phyloP scores from a whole-genome alignment of 2,329 filamentous ascomycete genomes.

The Trichoderma atrobrunneum region DNA sequence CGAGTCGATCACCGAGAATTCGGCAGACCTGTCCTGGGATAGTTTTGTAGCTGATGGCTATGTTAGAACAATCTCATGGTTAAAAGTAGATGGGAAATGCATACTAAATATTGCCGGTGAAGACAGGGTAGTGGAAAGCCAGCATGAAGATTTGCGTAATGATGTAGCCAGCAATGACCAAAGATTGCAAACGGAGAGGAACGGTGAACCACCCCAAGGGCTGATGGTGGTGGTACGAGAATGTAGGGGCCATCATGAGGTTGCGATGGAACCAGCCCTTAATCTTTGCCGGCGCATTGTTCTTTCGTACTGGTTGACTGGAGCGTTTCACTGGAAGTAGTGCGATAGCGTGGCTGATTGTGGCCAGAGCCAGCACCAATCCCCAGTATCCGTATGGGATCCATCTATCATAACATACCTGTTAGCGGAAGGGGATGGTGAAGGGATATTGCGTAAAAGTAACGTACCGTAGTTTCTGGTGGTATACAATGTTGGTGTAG shows the following conservation, averaged over 20 bases:
- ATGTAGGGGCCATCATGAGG: constrained; percentile 21
- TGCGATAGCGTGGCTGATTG: constrained; percentile 16
- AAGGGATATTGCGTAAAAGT: neutral
- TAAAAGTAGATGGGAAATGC: constrained; percentile 3
- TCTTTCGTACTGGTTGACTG: neutral
- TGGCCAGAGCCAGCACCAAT: constrained; percentile 17
- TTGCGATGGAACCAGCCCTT: constrained; percentile 19
- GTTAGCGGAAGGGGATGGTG: neutral
- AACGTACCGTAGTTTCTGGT: neutral
- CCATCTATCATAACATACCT: constrained; percentile 2
- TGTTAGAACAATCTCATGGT: neutral
- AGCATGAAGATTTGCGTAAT: constrained; percentile 32
- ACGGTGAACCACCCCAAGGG: constrained; percentile 37
- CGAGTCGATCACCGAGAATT: constrained; percentile 57
- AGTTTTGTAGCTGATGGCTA: constrained; percentile 29
- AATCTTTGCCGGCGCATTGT: neutral
- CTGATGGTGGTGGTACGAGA: constrained; percentile 22
- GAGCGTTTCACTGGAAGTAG: constrained; percentile 11
- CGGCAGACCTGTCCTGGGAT: constrained; percentile 36
- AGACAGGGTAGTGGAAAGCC: constrained; percentile 30
- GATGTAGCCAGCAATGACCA: constrained; percentile 34
- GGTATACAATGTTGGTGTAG: constrained; percentile 7
- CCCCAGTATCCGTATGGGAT: constrained; percentile 22
- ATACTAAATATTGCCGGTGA: constrained; percentile 34
- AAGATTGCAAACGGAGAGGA: constrained; percentile 35